Evolutionary conservation across 768 basidiomycete genomes (phyloP), one percentile per base, ranked within the genome.

Genomic region (Mycena capillaripes): DNA sequence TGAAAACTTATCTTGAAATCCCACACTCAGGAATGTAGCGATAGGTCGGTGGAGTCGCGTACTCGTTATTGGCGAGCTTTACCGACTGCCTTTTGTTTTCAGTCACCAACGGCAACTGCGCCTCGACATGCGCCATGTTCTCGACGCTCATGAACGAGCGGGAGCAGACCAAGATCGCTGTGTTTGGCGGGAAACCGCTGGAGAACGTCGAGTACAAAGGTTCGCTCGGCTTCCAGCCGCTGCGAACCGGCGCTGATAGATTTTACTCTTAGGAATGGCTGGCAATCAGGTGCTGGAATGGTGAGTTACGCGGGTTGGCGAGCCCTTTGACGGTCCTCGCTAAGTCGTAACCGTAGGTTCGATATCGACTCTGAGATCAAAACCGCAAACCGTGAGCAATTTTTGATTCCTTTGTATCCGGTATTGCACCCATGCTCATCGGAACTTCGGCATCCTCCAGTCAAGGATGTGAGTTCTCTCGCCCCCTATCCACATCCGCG

Each of bases 201-300:
- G 82, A 87, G 75, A 75, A 77, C 30, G 81, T 89, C 70, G 81
- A 91, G 76, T 90, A 83, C 79, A 89, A 90, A 78, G 85, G 86
- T 83, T 53, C 66, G 70, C 3, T 16, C n/a, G 12, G 14, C 14
- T 56, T 48, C 4, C 11, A 17, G 17, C 50, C 10, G 38, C 32
- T n/a, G n/a, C 27, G 46, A 42, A 4, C 29, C 9, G 29, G 7
- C 16, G 25, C 27, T 19, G 40, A 50, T 16, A 46, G 34, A 44
- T 62, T 30, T 30, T 19, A 23, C 25, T 60, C 36, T 16, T 44
- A 85, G 85, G 83, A 56, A 90, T 91, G 89, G 87, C 89, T 5
- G 90, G 90, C 1, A 90, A 90, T 75, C 90, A 91, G 77, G 90
- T 91, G 1, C 75, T 91, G 23, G 90, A 91, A 76, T 91, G 90